These are phyloP conservation scores for Schwanniomyces vanrijiae DNA, from an alignment of 805 yeast genomes.

Conservation along the genomic window DNA sequence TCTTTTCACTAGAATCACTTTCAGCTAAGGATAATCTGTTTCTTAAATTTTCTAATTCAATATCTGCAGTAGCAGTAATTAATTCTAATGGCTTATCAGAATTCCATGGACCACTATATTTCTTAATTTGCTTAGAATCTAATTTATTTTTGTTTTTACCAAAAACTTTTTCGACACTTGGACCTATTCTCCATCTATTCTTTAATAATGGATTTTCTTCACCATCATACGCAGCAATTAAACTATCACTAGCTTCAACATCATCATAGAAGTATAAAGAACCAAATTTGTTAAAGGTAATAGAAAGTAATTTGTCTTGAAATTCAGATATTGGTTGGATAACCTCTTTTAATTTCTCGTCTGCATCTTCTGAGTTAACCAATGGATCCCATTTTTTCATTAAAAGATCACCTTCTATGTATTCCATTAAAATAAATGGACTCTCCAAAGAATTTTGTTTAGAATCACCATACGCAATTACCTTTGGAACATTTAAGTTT, in stretches of 20 bases:
- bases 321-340: constrained; percentile 74
- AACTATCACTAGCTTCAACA: constrained; percentile 45
- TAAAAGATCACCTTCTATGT: constrained; percentile 71
- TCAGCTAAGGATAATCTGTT: constrained; percentile 54
- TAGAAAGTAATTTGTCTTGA: constrained; percentile 51
- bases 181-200: constrained; percentile 87
- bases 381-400: constrained; percentile 94
- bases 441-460: constrained; percentile 61
- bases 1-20: constrained; percentile 49
- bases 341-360: constrained; percentile 54
- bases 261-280: constrained; percentile 80
- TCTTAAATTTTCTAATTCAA: constrained; percentile 64
- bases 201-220: constrained; percentile 55
- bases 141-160: constrained; percentile 65
- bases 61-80: constrained; percentile 59
- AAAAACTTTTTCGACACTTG: constrained; percentile 76
- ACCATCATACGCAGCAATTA: constrained; percentile 54
- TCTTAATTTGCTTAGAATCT: constrained; percentile 47
- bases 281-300: constrained; percentile 73
- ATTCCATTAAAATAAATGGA: constrained; percentile 83
- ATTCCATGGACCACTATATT: constrained; percentile 78
- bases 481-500: constrained; percentile 70
- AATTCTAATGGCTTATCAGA: constrained; percentile 58
- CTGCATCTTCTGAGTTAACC: constrained; percentile 51
- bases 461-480: constrained; percentile 63